Evolutionary conservation across 176 grass and related monocot genomes (phyloP), one percentile per base, ranked within the genome.

Genomic region (Triticum timopheevii): DNA sequence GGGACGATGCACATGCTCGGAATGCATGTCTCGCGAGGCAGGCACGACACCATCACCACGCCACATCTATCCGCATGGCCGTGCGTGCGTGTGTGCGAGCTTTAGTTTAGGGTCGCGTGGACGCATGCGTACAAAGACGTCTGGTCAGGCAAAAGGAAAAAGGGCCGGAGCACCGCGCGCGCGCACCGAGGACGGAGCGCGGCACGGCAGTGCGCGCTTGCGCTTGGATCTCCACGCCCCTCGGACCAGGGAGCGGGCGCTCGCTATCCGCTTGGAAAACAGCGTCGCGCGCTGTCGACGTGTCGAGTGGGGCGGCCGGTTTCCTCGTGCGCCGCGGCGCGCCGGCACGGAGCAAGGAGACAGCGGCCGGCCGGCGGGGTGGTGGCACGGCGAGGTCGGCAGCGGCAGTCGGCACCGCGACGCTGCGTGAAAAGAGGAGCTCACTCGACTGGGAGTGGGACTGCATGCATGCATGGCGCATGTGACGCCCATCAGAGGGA

Each of bases 391-490:
- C 66, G 54, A 20, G 8, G 40, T 49, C 71, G 70, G 70, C 70
- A 54, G 50, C 50, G 50, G 50, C 50, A 58, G 52, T 59, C 54
- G 54, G 54, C 54, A 59, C 17, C 7, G 54, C 19, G 19, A 3
- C 19, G 69, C 69, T 24, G 70, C 70, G 39, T 73, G 70, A 64
- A 90, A 90, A 86, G 84, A 54, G 64, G 70, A 79, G 71, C 28
- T 30, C 28, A 30, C 28, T 44, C 0, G 50, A 19, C 47, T 6
- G 49, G 0, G 15, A 52, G 49, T 58, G 69, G 31, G 16, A 4
- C 65, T 68, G 65, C 56, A n/a, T 19, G 69, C 47, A 50, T 50
- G 16, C 15, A 52, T 52, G 49, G 15, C 49, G 71, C 83, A 86
- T 50, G 88, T 86, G 79, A 82, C 39, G 83, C 1, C 50, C 79